Evolutionary conservation across 371 early-diverging fungal species (phyloP), one percentile per base, ranked within the genome.

Genomic region (Chytridiales sp.): DNA sequence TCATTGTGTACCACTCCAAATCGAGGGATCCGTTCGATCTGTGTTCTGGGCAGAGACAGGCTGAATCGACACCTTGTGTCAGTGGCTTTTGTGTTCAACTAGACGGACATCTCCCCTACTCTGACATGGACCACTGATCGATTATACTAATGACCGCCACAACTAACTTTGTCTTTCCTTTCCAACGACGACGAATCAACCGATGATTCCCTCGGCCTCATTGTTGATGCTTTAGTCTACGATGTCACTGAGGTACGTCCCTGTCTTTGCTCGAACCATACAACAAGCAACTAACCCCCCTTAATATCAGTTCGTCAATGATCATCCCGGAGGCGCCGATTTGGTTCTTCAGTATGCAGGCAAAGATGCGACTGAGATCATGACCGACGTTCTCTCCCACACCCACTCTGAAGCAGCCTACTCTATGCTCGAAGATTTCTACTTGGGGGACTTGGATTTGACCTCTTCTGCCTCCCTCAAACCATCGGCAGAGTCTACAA

Each of bases 331-430:
- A 42, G 85, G 85, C n/a, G 72, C 76, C 29, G 84, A 81, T 59
- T 69, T 83, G 43, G 69, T 89, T 22, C 68, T 87, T 41, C 78
- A 84, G 59, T 76, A 76, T 53, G 87, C 77, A 19, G 90, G 90
- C 13, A 69, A 73, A 59, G 89, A 90, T 66, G 76, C 79, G 40
- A 85, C 86, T 15, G 74, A 80, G 51, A 75, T 83, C 56, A 84
- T 97, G 86, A 73, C 80, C 34, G 94, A 95, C 75, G 72, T 75
- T 40, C 59, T 72, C 48, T 74, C 79, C 60, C 96, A 97, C 74
- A 54, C 67, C 5, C 97, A 97, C 73, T 88, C 92, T 1, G 85
- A 87, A 15, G 75, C 84, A 2, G 92, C 97, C 3, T 92, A 88
- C 70, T 85, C 86, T 27, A 84, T 95, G 73, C 79, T 97, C 47